Evolutionary conservation across 2,329 filamentous ascomycete species (phyloP), one percentile per base, ranked within the genome.

Genomic region (Ophiobolus disseminans): DNA sequence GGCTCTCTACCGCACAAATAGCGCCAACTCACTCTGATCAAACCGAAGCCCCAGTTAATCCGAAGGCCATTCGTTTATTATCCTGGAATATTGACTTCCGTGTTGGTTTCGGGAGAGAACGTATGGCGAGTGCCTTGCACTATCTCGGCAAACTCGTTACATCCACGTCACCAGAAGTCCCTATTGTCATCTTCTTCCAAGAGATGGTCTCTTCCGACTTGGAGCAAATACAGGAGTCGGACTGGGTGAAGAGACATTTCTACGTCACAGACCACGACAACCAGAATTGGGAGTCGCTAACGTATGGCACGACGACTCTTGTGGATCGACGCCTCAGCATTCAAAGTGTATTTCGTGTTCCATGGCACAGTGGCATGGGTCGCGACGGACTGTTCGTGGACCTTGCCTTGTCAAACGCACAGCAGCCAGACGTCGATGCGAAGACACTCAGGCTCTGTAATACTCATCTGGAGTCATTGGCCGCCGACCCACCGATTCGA

Each of bases 381-480:
- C 73, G 82, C 5, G 82, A 85, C 57, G 82, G 72, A 2, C 64
- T 84, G 1, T 84, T 84, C 45, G 74, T 83, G n/a, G 82, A 85
- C 43, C 49, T 82, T 23, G 46, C 52, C 0, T 44, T 78, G 0
- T 42, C 56, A 3, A 28, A 23, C 17, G 21, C n/a, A n/a, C n/a
- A n/a, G 2, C 4, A 7, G 5, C 10, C 28, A 7, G 11, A 28
- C 17, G 47, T 57, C 8, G 36, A 23, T 17, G 8, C 16, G 11
- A 53, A 26, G 17, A 66, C 65, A 0, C 53, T 84, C 5, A 75
- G 82, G 3, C 58, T 85, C 3, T 82, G 81, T 65, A 83, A 83
- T 59, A 79, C 78, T 0, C 83, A 86, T 58, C 78, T 85, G 3
- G 83, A 85, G 61, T 83, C 80, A 2, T 67, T 85, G 13, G 71